phyloP scores from a whole-genome alignment of 305 asterid genomes.

The Fraxinus nigra region DNA sequence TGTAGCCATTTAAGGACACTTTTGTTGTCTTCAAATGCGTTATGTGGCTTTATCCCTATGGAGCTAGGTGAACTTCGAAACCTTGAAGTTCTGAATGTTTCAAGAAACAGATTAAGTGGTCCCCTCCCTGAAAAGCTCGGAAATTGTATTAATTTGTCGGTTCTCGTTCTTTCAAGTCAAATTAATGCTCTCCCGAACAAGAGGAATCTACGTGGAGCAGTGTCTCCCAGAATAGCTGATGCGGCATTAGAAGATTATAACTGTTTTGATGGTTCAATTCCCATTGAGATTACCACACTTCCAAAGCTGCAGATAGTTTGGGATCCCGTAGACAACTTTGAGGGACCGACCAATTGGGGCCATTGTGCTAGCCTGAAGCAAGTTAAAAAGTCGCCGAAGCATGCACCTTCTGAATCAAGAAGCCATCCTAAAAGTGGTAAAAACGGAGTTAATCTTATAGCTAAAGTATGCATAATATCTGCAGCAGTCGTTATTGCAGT shows the following conservation, averaged over 20 bases:
- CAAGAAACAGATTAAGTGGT: constrained; percentile 39
- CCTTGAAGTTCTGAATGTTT: constrained; percentile 49
- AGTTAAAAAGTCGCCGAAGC: neutral
- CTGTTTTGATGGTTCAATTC: constrained; percentile 39
- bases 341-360: constrained; percentile 35
- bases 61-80: constrained; percentile 40
- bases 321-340: constrained; percentile 34
- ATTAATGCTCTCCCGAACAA: constrained; percentile 20
- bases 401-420: constrained; percentile 11
- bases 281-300: constrained; percentile 34
- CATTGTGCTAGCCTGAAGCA: constrained; percentile 29
- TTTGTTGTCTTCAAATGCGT: constrained; percentile 44
- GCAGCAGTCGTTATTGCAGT: constrained; percentile 3
- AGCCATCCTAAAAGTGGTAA: neutral
- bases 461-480: constrained; percentile 17
- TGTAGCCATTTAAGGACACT: constrained; percentile 48
- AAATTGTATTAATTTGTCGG: constrained; percentile 32
- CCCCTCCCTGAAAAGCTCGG: constrained; percentile 41
- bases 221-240: constrained; percentile 16
- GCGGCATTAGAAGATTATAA: constrained; percentile 24
- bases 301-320: constrained; percentile 40
- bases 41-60: constrained; percentile 40
- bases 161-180: constrained; percentile 41
- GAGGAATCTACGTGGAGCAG: constrained; percentile 29
- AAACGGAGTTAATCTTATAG: constrained; percentile 2